These are phyloP conservation scores for Lecanicillium sp. DNA, from an alignment of 2,329 filamentous ascomycete species.

Conservation along the genomic window DNA sequence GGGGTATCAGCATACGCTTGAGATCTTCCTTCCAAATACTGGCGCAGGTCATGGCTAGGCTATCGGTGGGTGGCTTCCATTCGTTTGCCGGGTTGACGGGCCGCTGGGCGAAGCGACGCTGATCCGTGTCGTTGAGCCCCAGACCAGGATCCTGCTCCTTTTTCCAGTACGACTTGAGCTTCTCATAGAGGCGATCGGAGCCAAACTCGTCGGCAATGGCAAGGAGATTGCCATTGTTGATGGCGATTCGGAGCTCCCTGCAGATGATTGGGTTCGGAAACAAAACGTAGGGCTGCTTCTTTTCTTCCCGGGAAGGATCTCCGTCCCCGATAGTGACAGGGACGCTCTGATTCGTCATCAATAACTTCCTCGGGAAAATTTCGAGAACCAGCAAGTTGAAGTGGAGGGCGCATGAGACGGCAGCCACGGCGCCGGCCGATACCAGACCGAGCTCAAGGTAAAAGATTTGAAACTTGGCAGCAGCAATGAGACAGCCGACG, in stretches of 20 bases:
- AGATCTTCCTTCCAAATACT: background rate
- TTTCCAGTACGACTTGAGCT: conserved; percentile 10
- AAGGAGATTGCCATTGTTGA: conserved; percentile 10
- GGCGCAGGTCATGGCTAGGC: background rate
- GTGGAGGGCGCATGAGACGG: background rate
- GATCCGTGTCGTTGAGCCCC: background rate
- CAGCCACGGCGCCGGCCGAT: background rate
- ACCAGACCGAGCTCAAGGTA: background rate
- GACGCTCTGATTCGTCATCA: background rate
- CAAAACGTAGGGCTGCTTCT: background rate
- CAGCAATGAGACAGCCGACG: conserved; percentile 2
- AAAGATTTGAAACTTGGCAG: conserved; percentile 3
- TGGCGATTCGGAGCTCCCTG: conserved; percentile 9
- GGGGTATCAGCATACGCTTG: background rate
- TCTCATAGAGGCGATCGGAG: conserved; percentile 4
- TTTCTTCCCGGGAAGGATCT: background rate
- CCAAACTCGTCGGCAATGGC: conserved; percentile 4
- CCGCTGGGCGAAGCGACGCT: too few species aligned
- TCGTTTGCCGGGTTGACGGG: too few species aligned
- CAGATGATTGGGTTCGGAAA: background rate
- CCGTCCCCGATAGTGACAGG: background rate
- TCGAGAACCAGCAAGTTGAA: background rate
- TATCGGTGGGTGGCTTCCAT: conserved; percentile 2
- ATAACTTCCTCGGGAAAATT: background rate
- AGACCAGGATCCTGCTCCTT: too few species aligned